These are phyloP conservation scores for Biancaea sappan DNA, from an alignment of 306 rosid species.

Conservation along the genomic window DNA sequence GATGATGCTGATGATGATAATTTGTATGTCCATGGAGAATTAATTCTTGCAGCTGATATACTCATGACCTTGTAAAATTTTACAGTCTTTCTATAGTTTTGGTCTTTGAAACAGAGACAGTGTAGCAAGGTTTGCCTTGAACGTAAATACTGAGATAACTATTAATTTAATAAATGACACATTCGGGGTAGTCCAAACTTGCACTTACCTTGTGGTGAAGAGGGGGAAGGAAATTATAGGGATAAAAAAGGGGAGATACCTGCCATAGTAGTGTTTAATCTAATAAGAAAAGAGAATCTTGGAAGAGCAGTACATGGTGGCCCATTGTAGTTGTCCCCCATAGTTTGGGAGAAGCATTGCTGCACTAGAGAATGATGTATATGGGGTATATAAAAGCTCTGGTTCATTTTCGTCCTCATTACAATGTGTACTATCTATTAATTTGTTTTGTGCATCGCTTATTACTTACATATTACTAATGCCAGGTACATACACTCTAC, in stretches of 20 bases:
- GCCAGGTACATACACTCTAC: neutral
- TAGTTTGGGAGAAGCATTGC: neutral
- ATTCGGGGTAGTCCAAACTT: neutral
- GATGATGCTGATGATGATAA: neutral
- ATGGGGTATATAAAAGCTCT: slow-evolving; percentile 8
- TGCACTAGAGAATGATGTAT: slow-evolving; percentile 10
- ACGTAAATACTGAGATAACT: slow-evolving; percentile 2
- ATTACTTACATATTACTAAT: neutral
- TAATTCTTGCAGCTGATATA: slow-evolving; percentile 10
- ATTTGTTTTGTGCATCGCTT: neutral
- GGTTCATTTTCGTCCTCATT: neutral
- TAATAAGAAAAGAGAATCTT: slow-evolving; percentile 7
- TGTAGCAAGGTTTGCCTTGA: slow-evolving; percentile 1
- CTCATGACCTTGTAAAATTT: neutral
- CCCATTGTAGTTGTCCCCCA: slow-evolving; percentile 15
- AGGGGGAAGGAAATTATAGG: slow-evolving; percentile 13
- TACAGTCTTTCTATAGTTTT: neutral
- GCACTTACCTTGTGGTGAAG: neutral
- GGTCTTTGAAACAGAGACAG: slow-evolving; percentile 28
- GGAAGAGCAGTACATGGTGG: slow-evolving; percentile 9
- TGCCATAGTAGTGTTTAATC: neutral
- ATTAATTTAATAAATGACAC: neutral
- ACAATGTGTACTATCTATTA: neutral
- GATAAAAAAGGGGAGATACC: neutral
- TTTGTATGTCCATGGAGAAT: neutral